A percentile compares a stretch with the other conserved stretches of the same genome.
Conservation (phyloP, 2,329 filamentous ascomycete species). For the Pseudogymnoascus sp. region DNA sequence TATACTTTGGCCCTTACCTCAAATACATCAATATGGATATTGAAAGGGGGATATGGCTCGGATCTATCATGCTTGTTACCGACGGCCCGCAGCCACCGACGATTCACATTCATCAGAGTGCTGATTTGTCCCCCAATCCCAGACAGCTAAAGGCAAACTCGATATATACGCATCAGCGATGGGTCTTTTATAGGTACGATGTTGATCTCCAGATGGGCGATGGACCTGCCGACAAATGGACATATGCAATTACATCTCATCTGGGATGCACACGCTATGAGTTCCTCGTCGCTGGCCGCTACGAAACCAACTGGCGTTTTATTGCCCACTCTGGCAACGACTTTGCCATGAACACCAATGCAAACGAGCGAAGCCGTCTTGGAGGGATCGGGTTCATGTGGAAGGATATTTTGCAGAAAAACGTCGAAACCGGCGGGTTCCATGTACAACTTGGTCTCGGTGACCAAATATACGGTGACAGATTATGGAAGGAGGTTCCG, state of each 20-base stretch:
- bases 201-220: constrained; percentile 87
- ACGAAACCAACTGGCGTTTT: constrained; percentile 91
- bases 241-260: constrained; percentile 94
- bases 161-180: constrained; percentile 84
- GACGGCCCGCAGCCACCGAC: constrained; percentile 89
- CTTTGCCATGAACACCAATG: constrained; percentile 79
- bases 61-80: constrained; percentile 87
- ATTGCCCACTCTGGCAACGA: constrained; percentile 95
- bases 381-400: constrained; percentile 95
- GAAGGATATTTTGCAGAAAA: constrained; percentile 98
- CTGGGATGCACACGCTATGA: constrained; percentile 97
- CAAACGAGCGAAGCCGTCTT: constrained; percentile 75
- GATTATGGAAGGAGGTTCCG: constrained; percentile 93
- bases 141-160: constrained; percentile 73
- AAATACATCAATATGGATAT: constrained; percentile 97
- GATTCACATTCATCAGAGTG: constrained; percentile 86
- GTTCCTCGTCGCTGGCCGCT: constrained; percentile 83
- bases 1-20: constrained; percentile 95
- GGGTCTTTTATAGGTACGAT: constrained; percentile 94
- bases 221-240: constrained; percentile 75
- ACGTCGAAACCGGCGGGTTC: constrained; percentile 91
- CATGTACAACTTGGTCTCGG: constrained; percentile 88
- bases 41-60: constrained; percentile 82
- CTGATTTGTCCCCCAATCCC: constrained; percentile 87
- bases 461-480: constrained; percentile 90